These are phyloP conservation scores for Populus tremula DNA, from an alignment of 345 rosid genomes.

Conservation along the genomic window DNA sequence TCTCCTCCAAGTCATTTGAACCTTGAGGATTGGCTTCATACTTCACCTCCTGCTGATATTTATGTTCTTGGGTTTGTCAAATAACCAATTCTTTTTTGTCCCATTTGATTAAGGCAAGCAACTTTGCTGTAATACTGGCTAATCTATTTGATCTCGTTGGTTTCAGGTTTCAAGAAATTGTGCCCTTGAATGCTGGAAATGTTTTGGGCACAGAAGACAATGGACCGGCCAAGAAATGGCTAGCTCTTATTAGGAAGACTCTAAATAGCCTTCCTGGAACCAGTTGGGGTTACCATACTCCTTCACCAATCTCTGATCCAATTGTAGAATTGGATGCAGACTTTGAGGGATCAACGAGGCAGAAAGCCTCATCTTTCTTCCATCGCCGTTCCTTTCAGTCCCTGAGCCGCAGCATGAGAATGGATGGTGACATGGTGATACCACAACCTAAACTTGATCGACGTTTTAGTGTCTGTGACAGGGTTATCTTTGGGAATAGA, in stretches of 20 bases:
- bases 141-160: constrained; percentile 11
- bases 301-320: constrained; percentile 84
- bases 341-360: constrained; percentile 64
- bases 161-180: constrained; percentile 91
- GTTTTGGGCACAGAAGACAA: constrained; percentile 93
- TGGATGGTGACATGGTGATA: constrained; percentile 43
- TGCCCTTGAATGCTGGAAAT: constrained; percentile 97
- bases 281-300: constrained; percentile 53
- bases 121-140: neutral
- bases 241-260: constrained; percentile 78
- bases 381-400: constrained; percentile 77
- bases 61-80: constrained; percentile 85
- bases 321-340: constrained; percentile 82
- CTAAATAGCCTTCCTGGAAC: constrained; percentile 76
- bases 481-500: constrained; percentile 56
- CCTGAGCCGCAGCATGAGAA: constrained; percentile 66
- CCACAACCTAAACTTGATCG: constrained; percentile 57
- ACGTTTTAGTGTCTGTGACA: constrained; percentile 80
- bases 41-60: constrained; percentile 89
- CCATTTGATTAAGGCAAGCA: neutral
- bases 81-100: neutral
- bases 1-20: constrained; percentile 80
- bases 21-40: constrained; percentile 95
- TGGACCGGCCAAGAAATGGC: constrained; percentile 95
- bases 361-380: constrained; percentile 58